Evolutionary conservation across 768 basidiomycete species (phyloP).

Genomic region (Rhodosporidiobolus odoratus): DNA sequence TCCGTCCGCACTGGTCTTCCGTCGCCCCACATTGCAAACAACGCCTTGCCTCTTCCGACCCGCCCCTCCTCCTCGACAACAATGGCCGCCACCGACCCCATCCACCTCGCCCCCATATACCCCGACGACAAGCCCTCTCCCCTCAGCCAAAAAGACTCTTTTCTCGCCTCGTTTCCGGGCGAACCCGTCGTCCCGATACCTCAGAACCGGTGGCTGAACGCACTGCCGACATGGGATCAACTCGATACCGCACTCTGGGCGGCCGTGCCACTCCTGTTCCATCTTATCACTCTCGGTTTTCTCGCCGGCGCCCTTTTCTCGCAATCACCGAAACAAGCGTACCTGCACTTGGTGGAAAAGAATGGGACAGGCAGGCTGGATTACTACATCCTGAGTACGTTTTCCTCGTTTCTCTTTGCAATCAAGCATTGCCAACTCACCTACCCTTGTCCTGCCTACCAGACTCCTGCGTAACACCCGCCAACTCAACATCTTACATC

Average conservation of each 20-base stretch:
- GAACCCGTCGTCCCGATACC: not conserved
- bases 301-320: not conserved
- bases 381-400: slow-evolving; percentile 26
- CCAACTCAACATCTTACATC: not conserved
- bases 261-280: slow-evolving; percentile 12
- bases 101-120: slow-evolving; percentile 17
- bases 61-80: not conserved
- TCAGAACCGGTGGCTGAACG: too few species aligned
- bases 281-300: not conserved
- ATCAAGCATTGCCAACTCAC: not conserved
- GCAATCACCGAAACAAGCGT: not conserved
- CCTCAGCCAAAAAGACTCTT: slow-evolving; percentile 13
- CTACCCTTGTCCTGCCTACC: not conserved
- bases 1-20: not conserved
- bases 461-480: slow-evolving; percentile 21
- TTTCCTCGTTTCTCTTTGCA: not conserved
- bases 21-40: not conserved
- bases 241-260: slow-evolving; percentile 23
- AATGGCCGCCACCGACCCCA: not conserved
- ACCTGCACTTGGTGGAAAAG: slow-evolving; percentile 1
- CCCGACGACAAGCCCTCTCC: not conserved
- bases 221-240: not conserved
- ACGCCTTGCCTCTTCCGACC: not conserved
- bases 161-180: slow-evolving; percentile 18
- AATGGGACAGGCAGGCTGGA: slow-evolving; percentile 22